Percentiles rank a stretch among this genome's conserved stretches.
Evolutionary conservation across 2,329 filamentous ascomycete species (phyloP).

Genomic region (Acrodontium crateriforme): DNA sequence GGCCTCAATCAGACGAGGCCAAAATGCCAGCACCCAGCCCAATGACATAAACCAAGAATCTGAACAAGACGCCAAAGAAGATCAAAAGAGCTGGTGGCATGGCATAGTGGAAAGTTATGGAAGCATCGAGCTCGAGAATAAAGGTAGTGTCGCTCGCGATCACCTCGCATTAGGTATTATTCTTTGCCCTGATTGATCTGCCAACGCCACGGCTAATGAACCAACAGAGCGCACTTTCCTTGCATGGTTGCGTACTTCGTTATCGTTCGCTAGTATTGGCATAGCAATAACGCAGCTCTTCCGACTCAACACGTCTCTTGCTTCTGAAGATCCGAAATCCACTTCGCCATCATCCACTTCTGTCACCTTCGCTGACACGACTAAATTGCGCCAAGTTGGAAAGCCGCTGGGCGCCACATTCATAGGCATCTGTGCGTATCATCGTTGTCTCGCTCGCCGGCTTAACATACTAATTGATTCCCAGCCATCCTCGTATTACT

Average conservation of each 20-base stretch:
- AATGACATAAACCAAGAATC: neutral
- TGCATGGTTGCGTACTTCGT: conserved; percentile 69
- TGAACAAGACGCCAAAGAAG: conserved; percentile 8
- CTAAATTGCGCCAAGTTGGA: conserved; percentile 47
- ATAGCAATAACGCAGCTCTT: conserved; percentile 77
- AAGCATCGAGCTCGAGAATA: conserved; percentile 68
- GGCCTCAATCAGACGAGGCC: conserved; percentile 5
- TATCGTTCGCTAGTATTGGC: conserved; percentile 70
- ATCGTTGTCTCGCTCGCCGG: neutral
- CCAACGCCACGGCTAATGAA: neutral
- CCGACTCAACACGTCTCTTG: conserved; percentile 58
- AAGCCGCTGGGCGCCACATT: conserved; percentile 67
- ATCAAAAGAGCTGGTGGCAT: conserved; percentile 38
- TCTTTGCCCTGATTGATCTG: neutral
- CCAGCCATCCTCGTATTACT: conserved; percentile 56
- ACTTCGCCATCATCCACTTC: conserved; percentile 3
- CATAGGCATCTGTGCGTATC: conserved; percentile 42
- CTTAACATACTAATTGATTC: neutral
- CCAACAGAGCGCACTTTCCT: conserved; percentile 64
- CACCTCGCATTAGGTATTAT: conserved; percentile 61
- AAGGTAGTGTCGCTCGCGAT: conserved; percentile 69
- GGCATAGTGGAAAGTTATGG: conserved; percentile 45
- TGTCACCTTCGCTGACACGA: conserved; percentile 6
- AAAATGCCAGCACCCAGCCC: conserved; percentile 3
- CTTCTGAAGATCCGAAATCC: conserved; percentile 8